Evolutionary conservation across 2,329 filamentous ascomycete species (phyloP), one percentile per base, ranked within the genome.

Genomic region (Tricladium varicosporioides): DNA sequence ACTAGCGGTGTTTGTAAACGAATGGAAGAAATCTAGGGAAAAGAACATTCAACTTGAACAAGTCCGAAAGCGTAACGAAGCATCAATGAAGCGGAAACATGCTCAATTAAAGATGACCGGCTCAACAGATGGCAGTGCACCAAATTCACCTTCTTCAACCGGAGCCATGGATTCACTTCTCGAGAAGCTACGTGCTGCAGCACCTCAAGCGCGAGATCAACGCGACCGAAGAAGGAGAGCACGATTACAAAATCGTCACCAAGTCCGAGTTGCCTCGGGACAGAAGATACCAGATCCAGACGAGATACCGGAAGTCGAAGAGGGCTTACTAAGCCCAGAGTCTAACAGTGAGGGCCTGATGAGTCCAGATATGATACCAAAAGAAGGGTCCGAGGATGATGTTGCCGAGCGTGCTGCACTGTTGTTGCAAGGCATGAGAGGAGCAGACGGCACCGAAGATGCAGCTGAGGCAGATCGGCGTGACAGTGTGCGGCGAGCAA

Each of bases 111-210:
- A 88, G 69, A 74, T 81, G 11, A 72, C 72, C 58, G 68, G 70
- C 22, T 67, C 70, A 22, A 64, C 71, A 31, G 72, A 71, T 40
- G 75, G 74, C 13, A 73, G 68, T 15, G 74, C 75, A 15, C 85
- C 85, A 5, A 78, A 81, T 31, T 88, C 87, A 2, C 88, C 91
- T 19, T 81, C 82, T 32, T 87, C 84, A 55, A 91, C 91, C 5
- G 94, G 93, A 53, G 94, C 92, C 52, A 97, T 99, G 92, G 94
- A 99, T 75, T 91, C 89, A 43, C 78, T 99, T 19, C 83, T 99
- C 49, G 91, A 97, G 83, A 97, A 97, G 75, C 78, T 99, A 55
- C 88, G 94, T 57, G 92, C 92, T 55, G 94, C 94, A 1, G 93
- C 92, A 55, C 93, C 94, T 31, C 91, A 96, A 75, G 85, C 90